These are phyloP conservation scores for Syzygium jambos DNA, from an alignment of 345 rosid species.

Conservation along the genomic window DNA sequence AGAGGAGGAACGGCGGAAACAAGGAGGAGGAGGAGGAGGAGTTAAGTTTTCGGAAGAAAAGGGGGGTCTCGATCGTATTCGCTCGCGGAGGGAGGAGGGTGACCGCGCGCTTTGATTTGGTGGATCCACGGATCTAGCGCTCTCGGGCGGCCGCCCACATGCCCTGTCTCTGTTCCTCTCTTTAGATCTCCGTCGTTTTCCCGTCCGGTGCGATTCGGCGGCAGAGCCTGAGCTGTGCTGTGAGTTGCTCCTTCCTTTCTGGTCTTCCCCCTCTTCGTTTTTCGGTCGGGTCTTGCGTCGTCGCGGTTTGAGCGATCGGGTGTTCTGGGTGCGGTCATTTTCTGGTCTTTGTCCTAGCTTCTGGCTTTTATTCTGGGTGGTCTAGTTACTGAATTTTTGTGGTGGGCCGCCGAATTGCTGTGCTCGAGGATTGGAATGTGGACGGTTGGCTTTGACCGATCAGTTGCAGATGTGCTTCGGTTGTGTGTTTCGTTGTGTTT, in stretches of 20 bases:
- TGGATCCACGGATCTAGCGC: slow-evolving; percentile 48
- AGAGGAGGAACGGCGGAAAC: background rate
- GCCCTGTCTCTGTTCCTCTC: slow-evolving; percentile 27
- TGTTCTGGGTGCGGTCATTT: background rate
- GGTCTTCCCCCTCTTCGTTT: background rate
- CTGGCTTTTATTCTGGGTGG: background rate
- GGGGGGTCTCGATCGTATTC: background rate
- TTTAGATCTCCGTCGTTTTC: slow-evolving; percentile 46
- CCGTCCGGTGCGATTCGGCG: slow-evolving; percentile 4
- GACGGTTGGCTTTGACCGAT: background rate
- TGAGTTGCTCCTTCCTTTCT: slow-evolving; percentile 11
- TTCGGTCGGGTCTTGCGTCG: background rate
- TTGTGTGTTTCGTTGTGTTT: background rate
- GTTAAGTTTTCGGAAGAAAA: background rate
- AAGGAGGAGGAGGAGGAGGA: background rate
- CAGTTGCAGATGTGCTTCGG: background rate
- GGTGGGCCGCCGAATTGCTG: background rate
- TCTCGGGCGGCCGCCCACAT: slow-evolving; percentile 6
- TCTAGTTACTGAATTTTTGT: background rate
- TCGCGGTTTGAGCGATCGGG: background rate
- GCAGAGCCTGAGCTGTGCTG: slow-evolving; percentile 13
- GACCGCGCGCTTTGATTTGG: slow-evolving; percentile 12
- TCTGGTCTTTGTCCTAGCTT: background rate
- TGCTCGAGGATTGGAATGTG: background rate
- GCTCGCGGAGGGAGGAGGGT: background rate